phyloP scores from a whole-genome alignment of 2,329 filamentous ascomycete species.

The Exophiala calicioides region DNA sequence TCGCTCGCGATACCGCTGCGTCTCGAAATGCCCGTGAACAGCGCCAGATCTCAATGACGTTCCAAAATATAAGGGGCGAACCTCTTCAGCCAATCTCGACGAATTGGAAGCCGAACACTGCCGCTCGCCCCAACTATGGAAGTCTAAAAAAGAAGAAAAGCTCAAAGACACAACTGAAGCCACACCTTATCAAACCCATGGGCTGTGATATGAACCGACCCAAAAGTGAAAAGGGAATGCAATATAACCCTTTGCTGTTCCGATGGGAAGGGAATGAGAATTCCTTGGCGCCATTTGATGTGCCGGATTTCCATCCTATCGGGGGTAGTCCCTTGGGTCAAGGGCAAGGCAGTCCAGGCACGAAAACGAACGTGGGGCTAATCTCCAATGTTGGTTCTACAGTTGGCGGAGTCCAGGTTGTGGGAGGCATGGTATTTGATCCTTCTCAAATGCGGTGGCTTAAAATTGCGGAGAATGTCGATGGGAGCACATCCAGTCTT shows the following conservation, averaged over 20 bases:
- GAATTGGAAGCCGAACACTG: constrained; percentile 59
- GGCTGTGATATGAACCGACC: constrained; percentile 69
- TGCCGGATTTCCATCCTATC: constrained; percentile 43
- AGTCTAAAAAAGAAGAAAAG: constrained; percentile 52
- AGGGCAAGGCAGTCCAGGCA: constrained; percentile 25
- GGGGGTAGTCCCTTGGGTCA: constrained; percentile 23
- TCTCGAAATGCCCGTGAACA: constrained; percentile 66
- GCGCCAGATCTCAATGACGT: constrained; percentile 51
- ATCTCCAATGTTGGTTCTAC: constrained; percentile 86
- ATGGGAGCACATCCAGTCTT: constrained; percentile 21
- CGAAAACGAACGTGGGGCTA: constrained; percentile 56
- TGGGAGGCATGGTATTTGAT: constrained; percentile 98
- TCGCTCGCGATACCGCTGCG: constrained; percentile 67
- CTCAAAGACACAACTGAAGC: constrained; percentile 61
- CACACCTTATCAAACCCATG: constrained; percentile 85
- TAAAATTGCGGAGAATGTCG: constrained; percentile 59
- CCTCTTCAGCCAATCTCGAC: constrained; percentile 55
- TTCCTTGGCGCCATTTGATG: constrained; percentile 74
- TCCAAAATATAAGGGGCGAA: constrained; percentile 43
- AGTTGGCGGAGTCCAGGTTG: constrained; percentile 80
- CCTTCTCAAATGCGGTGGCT: constrained; percentile 98
- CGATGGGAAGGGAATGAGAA: constrained; percentile 98
- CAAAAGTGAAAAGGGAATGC: constrained; percentile 95
- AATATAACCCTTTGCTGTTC: constrained; percentile 83
- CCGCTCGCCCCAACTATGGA: constrained; percentile 18